Percentiles rank a stretch among this genome's conserved stretches.
Conservation (phyloP, 1,139 yeast genomes). For the Taiozyma sp. region DNA sequence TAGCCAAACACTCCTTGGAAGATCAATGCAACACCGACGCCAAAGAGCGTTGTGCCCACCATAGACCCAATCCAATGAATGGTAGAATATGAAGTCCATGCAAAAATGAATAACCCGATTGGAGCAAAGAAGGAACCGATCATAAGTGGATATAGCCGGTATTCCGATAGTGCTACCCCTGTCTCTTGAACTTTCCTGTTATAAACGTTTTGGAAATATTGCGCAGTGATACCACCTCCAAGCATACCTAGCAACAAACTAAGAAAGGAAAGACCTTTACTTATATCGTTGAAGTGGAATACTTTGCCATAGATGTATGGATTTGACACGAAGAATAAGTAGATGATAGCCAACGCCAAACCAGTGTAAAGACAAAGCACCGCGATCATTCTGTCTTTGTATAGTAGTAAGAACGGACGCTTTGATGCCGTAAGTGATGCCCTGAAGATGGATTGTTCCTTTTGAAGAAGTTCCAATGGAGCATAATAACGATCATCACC, state of each 20-base stretch:
- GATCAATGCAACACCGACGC: constrained; percentile 51
- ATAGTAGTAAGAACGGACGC: constrained; percentile 51
- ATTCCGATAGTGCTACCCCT: constrained; percentile 52
- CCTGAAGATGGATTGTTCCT: constrained; percentile 36
- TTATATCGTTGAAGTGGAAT: constrained; percentile 43
- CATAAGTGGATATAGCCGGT: constrained; percentile 52
- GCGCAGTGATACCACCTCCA: constrained; percentile 29
- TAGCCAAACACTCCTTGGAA: constrained; percentile 56
- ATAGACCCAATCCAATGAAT: constrained; percentile 76
- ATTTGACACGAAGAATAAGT: constrained; percentile 58
- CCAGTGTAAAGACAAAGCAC: constrained; percentile 62
- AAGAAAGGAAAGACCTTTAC: constrained; percentile 51
- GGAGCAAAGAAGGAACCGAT: constrained; percentile 44
- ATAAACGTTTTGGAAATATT: constrained; percentile 31
- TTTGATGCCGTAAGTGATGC: constrained; percentile 35
- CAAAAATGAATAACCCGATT: constrained; percentile 67
- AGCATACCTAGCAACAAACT: constrained; percentile 49
- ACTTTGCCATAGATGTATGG: constrained; percentile 50
- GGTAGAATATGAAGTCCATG: constrained; percentile 60
- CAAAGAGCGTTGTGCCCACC: constrained; percentile 58
- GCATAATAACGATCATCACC: constrained; percentile 51
- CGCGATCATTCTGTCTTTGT: constrained; percentile 59
- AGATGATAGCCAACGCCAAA: constrained; percentile 52
- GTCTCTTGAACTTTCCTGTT: constrained; percentile 26
- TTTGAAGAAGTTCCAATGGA: constrained; percentile 41